Base-by-base conservation (phyloP, 202 grass and related monocot genomes). In the Brachypodium distachyon region DNA sequence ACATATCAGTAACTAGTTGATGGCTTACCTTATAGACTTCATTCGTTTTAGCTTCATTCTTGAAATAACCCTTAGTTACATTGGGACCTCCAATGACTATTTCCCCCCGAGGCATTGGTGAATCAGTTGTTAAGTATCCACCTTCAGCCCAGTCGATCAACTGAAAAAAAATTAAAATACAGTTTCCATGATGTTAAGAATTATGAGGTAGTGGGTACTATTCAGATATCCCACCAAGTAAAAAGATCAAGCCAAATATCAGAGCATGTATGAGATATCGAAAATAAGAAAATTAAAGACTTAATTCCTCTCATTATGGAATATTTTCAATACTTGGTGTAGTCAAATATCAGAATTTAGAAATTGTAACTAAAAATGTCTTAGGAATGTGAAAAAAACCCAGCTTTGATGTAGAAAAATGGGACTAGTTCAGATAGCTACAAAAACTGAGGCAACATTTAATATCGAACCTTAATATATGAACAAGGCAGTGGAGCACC, bases 61-160 rank as follows among this genome's bases (percentile, higher is more conserved):
- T 94, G 79, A 92, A 97, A 78, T 97, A 97, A 12, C 94, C 94
- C 65, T 84, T 81, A 52, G 94, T 97, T 76, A 97, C 63, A 84
- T 87, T 93, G 32, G 94, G 91, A 82, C 94, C 94, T 9, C 94
- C 94, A 77, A 94, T 94, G 72, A 92, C 81, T 77, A 97, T 90
- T 81, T 97, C 94, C 51, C 94, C 94, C 41, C 94, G 85, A 74
- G 91, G 91, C 91, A 94, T 94, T 58, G 94, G 91, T 62, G 65
- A 81, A 89, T 97, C 90, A 61, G 81, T 82, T 63, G 80, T 85
- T 52, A 93, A 82, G 81, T 97, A 97, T 79, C 94, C 90, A 62
- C 94, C 86, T 84, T 93, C 90, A 39, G 67, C 34, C 94, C 94
- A 97, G 61, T 93, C 81, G 29, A 97, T 81, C 86, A 97, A 83